Base-by-base conservation (phyloP, 169 alveolate genomes). In the Eimeria brunetti region DNA sequence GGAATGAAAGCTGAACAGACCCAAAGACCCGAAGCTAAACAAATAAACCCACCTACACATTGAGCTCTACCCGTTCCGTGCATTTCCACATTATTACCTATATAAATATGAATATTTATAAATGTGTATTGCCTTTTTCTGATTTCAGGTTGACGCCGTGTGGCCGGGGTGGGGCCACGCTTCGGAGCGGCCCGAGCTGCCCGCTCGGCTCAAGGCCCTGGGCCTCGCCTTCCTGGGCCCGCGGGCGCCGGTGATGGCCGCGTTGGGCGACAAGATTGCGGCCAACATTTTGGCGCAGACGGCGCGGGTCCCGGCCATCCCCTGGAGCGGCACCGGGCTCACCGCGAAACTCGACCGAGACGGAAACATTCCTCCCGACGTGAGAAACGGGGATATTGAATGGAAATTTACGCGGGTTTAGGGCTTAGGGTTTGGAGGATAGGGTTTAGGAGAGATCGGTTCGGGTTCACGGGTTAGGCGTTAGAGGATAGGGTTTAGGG, bases 151-250 rank as follows among this genome's bases (percentile, higher is more conserved):
- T 27, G 98, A 98, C 95, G 99, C 99, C 12, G 99, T 98, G 30
- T 99, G 99, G 99, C 99, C 99, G 14, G 99, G 99, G 16, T 99
- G 99, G 98, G 99, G 99, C 27, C 99, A 98, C 95, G 97, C 99
- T 11, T 98, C 99, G 1, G 99, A 99, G 96, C 98, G 98, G 96
- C 98, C 98, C 24, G 90, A 94, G 76, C 97, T 99, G 56, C 98
- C 99, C 95, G 80, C 96, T 81, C 97, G 98, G 88, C 94, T 98
- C 60, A 33, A 95, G 75, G 98, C 97, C 89, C 94, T 97, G 76
- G 97, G 97, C 30, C 98, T 98, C 36, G 94, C 90, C 46, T 99
- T 98, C 98, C 97, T 99, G 30, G 99, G 99, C 9, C 99, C 99
- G 27, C 96, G 98, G 11, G 97, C 98, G 2, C 80, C 91, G 12